A percentile compares a stretch with the other conserved stretches of the same genome.
Evolutionary conservation across 495 filamentous ascomycete species (phyloP).

Genomic region (Tuber microsphaerosporum): DNA sequence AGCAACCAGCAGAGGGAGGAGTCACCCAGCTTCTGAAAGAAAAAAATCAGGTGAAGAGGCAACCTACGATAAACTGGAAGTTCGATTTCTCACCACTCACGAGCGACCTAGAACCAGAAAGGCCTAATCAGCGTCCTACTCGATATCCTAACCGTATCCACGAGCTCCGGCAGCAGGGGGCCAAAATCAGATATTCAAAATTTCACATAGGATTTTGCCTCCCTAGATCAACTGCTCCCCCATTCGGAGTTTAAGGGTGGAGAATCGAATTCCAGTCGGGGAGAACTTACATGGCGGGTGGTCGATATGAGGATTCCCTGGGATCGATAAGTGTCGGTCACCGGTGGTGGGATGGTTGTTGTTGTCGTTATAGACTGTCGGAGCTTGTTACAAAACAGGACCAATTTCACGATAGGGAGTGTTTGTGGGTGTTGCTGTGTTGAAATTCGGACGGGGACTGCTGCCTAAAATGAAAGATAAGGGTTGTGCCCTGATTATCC

Average conservation of each 20-base stretch:
- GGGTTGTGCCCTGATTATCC: conserved; percentile 15
- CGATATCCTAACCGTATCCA: neutral
- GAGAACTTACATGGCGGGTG: conserved; percentile 33
- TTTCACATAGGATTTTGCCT: neutral
- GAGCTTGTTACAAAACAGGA: conserved; percentile 1
- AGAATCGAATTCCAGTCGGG: conserved; percentile 12
- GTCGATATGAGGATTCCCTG: conserved; percentile 22
- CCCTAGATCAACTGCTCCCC: neutral
- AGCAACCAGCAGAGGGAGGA: neutral
- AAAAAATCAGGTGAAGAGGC: conserved; percentile 17
- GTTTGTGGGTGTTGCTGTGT: conserved; percentile 7
- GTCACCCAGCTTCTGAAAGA: conserved; percentile 3
- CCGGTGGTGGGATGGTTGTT: conserved; percentile 23
- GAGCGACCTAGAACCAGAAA: conserved; percentile 35
- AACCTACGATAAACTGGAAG: conserved; percentile 62
- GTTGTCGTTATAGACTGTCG: conserved; percentile 24
- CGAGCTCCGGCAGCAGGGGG: neutral
- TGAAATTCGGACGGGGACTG: conserved; percentile 14
- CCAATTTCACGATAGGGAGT: conserved; percentile 11
- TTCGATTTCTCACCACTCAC: conserved; percentile 65
- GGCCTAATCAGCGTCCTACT: conserved; percentile 11
- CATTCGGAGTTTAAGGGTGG: neutral
- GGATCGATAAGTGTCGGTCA: conserved; percentile 25
- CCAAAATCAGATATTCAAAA: neutral
- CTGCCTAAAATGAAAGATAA: neutral